A percentile compares a stretch with the other conserved stretches of the same genome.
phyloP scores from a whole-genome alignment of 306 rosid genomes.

The Lathyrus tuberosus region DNA sequence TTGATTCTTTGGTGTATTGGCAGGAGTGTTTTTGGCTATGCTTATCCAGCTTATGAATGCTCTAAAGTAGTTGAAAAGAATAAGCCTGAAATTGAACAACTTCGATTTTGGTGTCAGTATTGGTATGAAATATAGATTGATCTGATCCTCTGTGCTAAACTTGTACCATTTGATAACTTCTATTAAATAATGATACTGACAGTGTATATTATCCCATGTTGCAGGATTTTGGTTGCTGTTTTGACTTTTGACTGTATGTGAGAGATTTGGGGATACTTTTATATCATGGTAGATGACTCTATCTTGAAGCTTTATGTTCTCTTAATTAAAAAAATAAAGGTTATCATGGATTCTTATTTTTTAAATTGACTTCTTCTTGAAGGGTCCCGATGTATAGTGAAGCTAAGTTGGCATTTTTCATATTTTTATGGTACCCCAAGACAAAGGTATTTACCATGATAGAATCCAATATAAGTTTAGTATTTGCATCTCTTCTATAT shows the following conservation, averaged over 20 bases:
- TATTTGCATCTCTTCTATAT: conserved; percentile 20
- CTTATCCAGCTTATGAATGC: conserved; percentile 99
- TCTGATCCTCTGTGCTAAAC: background rate
- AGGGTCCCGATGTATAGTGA: conserved; percentile 99
- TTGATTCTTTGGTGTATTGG: conserved; percentile 36
- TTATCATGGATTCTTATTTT: conserved; percentile 9
- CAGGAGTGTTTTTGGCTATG: conserved; percentile 97
- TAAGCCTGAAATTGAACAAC: conserved; percentile 87
- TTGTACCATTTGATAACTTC: background rate
- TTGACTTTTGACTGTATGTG: conserved; percentile 86
- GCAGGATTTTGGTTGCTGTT: conserved; percentile 97
- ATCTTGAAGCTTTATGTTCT: conserved; percentile 38
- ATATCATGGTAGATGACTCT: conserved; percentile 73
- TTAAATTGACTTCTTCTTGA: conserved; percentile 37
- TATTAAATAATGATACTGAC: conserved; percentile 18
- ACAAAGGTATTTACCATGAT: conserved; percentile 64
- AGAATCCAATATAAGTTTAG: conserved; percentile 29
- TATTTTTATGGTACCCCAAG: conserved; percentile 95
- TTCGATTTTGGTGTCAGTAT: conserved; percentile 98
- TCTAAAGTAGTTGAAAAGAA: conserved; percentile 88
- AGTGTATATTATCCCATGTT: conserved; percentile 28
- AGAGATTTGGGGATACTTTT: conserved; percentile 87
- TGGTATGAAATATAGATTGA: conserved; percentile 56
- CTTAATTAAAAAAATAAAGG: background rate
- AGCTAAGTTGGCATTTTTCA: conserved; percentile 88